Evolutionary conservation across 169 alveolate species (phyloP), one percentile per base, ranked within the genome.

Genomic region (Fabrea salina): DNA sequence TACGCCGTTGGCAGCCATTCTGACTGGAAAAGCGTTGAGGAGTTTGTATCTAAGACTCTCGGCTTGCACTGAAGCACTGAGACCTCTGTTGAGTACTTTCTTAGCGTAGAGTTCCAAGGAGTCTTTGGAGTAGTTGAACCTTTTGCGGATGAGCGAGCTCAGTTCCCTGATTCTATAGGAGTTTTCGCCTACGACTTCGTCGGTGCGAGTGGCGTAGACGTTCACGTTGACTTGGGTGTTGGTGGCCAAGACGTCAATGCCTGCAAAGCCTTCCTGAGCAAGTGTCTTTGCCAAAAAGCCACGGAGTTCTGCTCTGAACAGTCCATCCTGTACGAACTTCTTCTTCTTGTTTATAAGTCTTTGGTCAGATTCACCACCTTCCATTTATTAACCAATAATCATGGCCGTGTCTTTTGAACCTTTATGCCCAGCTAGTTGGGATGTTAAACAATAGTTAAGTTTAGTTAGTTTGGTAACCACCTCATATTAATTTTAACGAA

Each of bases 51-150:
- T 96, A 40, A 98, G 91, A 82, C 99, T 94, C 90, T 98, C 99
- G 39, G 99, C 99, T 92, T 98, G 99, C 50, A 99, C 99, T 97
- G 98, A 96, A 72, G 99, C 99, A 84, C 99, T 97, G 49, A 98
- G 91, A 19, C 99, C 99, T 74, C 98, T 93, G 86, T 95, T 90
- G 85, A 95, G 98, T 66, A 98, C 98, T 61, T 98, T 94, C 81
- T 97, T 98, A 32, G 99, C 99, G 89, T 91, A 92, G 77, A 98
- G 91, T 85, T 98, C 98, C 50, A 98, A 98, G 68, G 97, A 93
- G 87, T 97, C 99, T 59, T 96, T 96, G 30, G 98, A 91, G 85
- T 95, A 98, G 81, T 97, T 97, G 96, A 97, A 98, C 74, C 99
- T 94, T 95, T 98, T 98, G 91, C 98, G 98, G 80, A 98, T 97